These are phyloP conservation scores for Verticillium longisporum DNA, from an alignment of 2,329 filamentous ascomycete genomes.

Conservation along the genomic window DNA sequence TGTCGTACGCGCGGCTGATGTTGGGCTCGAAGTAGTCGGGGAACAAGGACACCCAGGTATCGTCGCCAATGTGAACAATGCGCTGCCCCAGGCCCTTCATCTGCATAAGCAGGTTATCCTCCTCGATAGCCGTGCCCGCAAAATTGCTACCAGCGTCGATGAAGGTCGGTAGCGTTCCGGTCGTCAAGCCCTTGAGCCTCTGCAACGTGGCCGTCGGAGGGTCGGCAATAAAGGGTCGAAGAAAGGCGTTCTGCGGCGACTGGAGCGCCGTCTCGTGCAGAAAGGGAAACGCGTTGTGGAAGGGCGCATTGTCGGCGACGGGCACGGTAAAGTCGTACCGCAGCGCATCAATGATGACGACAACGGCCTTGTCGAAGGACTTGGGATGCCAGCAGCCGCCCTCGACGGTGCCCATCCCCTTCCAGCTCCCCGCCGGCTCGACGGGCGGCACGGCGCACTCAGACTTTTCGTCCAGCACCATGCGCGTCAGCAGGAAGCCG, in stretches of 20 bases:
- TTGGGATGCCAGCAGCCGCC: conserved; percentile 94
- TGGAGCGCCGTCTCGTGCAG: conserved; percentile 74
- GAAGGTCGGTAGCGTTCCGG: conserved; percentile 90
- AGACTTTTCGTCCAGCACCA: conserved; percentile 72
- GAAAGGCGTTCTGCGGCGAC: conserved; percentile 74
- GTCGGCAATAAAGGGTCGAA: conserved; percentile 97
- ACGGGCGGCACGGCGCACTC: conserved; percentile 64
- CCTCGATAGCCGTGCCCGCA: conserved; percentile 88
- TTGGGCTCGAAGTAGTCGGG: conserved; percentile 87
- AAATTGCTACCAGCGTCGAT: conserved; percentile 93
- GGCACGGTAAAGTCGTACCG: conserved; percentile 96
- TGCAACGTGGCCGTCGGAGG: conserved; percentile 92
- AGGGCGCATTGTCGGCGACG: conserved; percentile 50
- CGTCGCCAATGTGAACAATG: conserved; percentile 92
- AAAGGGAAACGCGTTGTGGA: conserved; percentile 83
- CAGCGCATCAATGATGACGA: conserved; percentile 87
- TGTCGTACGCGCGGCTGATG: conserved; percentile 85
- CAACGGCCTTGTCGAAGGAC: conserved; percentile 83
- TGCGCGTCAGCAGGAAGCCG: conserved; percentile 85
- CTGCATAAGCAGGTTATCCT: conserved; percentile 72
- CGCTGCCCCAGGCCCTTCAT: conserved; percentile 58
- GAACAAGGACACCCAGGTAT: conserved; percentile 93
- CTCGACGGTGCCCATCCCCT: conserved; percentile 35
- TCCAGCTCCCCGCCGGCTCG: conserved; percentile 31
- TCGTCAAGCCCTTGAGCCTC: conserved; percentile 87